Evolutionary conservation across 345 rosid genomes (phyloP).

Genomic region (Mercurialis annua): DNA sequence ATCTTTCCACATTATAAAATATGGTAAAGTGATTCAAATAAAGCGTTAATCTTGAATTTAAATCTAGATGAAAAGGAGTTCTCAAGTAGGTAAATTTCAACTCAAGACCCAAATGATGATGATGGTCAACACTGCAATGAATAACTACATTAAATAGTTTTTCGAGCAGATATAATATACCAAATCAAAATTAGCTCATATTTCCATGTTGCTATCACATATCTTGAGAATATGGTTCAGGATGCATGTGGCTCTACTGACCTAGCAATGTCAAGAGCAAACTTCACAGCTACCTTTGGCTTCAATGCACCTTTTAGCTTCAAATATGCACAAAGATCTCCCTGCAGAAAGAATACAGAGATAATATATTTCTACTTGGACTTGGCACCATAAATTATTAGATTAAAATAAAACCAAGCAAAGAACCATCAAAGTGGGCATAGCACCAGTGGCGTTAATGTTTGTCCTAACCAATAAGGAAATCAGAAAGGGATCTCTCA

Average conservation of each 20-base stretch:
- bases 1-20: too few species aligned
- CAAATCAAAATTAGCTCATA: background rate
- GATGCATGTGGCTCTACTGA: slow-evolving; percentile 20
- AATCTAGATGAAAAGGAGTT: background rate
- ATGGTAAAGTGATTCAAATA: too few species aligned
- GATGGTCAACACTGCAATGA: background rate
- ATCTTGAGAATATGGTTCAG: slow-evolving; percentile 4
- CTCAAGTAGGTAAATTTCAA: too few species aligned
- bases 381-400: background rate
- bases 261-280: slow-evolving; percentile 87
- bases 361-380: background rate
- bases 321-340: slow-evolving; percentile 70
- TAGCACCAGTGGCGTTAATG: background rate
- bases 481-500: too few species aligned
- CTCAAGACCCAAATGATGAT: background rate
- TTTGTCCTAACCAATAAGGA: too few species aligned
- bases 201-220: background rate
- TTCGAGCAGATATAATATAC: background rate
- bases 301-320: slow-evolving; percentile 56
- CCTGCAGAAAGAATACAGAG: slow-evolving; percentile 34
- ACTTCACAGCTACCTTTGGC: slow-evolving; percentile 63
- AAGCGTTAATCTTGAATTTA: too few species aligned
- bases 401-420: background rate
- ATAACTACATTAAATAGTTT: too few species aligned
- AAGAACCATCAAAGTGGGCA: background rate